Conservation (phyloP, 78 protist species). For the Emiliania huxleyi region DNA sequence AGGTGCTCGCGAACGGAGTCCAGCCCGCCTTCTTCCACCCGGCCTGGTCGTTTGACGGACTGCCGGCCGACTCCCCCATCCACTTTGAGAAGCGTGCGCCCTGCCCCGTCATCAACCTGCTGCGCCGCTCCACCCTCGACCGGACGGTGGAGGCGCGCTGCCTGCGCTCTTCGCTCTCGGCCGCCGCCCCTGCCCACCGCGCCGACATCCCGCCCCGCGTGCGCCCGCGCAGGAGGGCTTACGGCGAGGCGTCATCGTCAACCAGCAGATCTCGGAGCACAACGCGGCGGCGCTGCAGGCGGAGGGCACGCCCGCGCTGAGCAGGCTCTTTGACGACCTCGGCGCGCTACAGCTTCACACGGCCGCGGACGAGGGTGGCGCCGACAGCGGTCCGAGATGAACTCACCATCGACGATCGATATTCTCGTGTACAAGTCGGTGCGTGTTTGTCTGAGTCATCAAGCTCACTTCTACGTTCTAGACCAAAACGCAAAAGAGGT, state of each 20-base stretch:
- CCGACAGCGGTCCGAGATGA: too few species aligned
- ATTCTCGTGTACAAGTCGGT: too few species aligned
- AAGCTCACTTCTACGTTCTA: too few species aligned
- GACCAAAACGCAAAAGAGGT: too few species aligned
- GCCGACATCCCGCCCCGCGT: background rate
- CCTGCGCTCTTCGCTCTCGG: background rate
- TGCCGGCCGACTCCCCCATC: background rate
- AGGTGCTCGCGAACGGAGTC: background rate
- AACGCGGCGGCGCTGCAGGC: background rate
- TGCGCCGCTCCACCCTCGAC: background rate
- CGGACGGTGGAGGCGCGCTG: background rate
- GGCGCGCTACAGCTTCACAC: too few species aligned
- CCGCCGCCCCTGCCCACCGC: too few species aligned
- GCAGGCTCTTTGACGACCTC: background rate
- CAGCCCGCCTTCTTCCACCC: conserved; percentile 17
- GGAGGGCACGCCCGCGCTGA: background rate
- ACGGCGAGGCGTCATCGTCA: background rate
- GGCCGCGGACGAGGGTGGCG: too few species aligned
- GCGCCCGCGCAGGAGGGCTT: background rate
- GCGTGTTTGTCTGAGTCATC: too few species aligned
- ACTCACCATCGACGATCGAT: too few species aligned
- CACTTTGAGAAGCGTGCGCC: conserved; percentile 23
- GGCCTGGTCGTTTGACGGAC: background rate
- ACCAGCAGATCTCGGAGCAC: conserved; percentile 1
- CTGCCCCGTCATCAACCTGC: background rate